phyloP scores from a whole-genome alignment of 192 early-diverging fungal genomes.

The Anaeromyces robustus region DNA sequence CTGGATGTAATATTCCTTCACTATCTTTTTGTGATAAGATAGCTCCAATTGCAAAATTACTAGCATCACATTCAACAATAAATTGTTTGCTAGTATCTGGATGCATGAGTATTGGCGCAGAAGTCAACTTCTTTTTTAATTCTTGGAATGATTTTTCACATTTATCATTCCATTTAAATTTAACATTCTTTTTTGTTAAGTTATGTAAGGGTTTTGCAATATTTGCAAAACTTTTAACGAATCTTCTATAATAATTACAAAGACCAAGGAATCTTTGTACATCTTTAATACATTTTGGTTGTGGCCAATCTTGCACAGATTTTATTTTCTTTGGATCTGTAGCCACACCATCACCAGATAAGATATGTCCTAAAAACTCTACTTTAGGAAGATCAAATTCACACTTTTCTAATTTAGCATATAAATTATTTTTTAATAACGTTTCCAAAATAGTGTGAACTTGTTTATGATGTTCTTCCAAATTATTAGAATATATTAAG shows the following conservation, averaged over 20 bases:
- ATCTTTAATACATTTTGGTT: constrained; percentile 5
- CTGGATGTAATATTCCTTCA: not conserved
- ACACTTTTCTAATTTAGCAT: constrained; percentile 21
- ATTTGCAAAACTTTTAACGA: constrained; percentile 7
- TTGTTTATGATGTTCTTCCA: constrained; percentile 5
- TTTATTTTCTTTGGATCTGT: constrained; percentile 14
- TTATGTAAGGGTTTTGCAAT: constrained; percentile 9
- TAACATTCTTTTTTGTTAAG: not conserved
- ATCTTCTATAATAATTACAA: constrained; percentile 15
- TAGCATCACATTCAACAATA: constrained; percentile 18
- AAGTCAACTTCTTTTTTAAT: constrained; percentile 8
- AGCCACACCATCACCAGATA: constrained; percentile 13
- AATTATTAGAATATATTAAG: constrained; percentile 12
- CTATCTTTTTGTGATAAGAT: constrained; percentile 11
- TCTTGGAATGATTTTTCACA: constrained; percentile 7
- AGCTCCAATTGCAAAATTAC: constrained; percentile 14
- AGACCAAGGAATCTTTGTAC: constrained; percentile 10
- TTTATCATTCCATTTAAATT: constrained; percentile 5
- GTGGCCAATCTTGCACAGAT: constrained; percentile 9
- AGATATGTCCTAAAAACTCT: constrained; percentile 14
- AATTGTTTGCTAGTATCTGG: constrained; percentile 11
- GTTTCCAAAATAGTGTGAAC: constrained; percentile 7
- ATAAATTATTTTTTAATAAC: constrained; percentile 11
- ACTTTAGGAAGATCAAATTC: constrained; percentile 6
- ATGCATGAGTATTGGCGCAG: constrained; percentile 13